Percentiles rank a stretch among this genome's conserved stretches.
These are phyloP conservation scores for Globisporangium cylindrosporum DNA, from an alignment of 352 stramenopile species.

Conservation along the genomic window DNA sequence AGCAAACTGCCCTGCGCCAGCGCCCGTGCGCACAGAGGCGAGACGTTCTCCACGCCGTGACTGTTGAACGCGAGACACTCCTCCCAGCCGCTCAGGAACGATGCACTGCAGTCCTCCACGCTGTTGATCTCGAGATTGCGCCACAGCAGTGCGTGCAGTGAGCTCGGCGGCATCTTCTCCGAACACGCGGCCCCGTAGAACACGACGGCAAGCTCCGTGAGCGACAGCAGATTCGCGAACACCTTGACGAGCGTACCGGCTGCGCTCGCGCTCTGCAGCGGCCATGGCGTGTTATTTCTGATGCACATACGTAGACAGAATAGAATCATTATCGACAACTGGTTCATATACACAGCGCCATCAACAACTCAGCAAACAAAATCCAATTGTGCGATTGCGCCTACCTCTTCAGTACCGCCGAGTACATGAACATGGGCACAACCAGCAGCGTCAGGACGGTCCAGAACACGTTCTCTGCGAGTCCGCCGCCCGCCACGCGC, in stretches of 20 bases:
- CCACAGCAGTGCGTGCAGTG: constrained; percentile 19
- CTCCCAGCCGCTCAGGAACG: constrained; percentile 14
- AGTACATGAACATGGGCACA: constrained; percentile 50
- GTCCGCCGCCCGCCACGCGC: constrained; percentile 28
- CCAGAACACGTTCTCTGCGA: constrained; percentile 56
- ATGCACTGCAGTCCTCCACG: constrained; percentile 5
- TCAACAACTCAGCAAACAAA: neutral
- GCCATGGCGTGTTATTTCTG: constrained; percentile 26
- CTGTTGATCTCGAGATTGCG: constrained; percentile 25
- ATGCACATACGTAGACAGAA: constrained; percentile 4
- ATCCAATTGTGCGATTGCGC: neutral
- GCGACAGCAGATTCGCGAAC: constrained; percentile 33
- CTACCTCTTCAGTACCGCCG: constrained; percentile 21
- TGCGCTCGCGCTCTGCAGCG: constrained; percentile 33
- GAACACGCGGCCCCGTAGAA: constrained; percentile 30
- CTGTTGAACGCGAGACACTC: constrained; percentile 16
- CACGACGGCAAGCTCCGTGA: constrained; percentile 15
- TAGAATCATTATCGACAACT: neutral
- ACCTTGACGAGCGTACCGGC: constrained; percentile 32
- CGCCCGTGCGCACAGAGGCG: constrained; percentile 17
- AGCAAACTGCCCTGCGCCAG: constrained; percentile 19
- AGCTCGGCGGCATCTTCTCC: constrained; percentile 6
- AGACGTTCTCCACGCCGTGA: neutral
- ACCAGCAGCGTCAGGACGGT: constrained; percentile 39
- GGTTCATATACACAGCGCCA: too few relatives aligned